Evolutionary conservation across 768 basidiomycete species (phyloP), one percentile per base, ranked within the genome.

Genomic region (Leccinum fibrillosum): DNA sequence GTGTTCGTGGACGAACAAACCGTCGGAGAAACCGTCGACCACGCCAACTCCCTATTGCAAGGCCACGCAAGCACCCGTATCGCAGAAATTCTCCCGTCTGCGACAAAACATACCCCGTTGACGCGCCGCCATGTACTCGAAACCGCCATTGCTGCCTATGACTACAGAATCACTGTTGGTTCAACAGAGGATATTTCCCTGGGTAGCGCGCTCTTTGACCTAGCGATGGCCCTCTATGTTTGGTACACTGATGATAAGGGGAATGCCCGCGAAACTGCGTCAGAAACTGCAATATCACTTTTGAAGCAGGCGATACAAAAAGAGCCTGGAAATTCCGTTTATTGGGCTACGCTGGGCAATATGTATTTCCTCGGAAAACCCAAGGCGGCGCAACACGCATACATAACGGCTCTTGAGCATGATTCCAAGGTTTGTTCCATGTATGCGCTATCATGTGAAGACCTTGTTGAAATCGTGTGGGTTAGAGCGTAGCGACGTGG

Each of bases 371-470:
- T 80, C 8, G 76, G 75, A 13, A 85, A 89, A 45, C 81, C 89
- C 0, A 88, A 85, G 64, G 77, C 84, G 1, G 87, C 92, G 3
- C 96, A 99, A 72, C 94, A 98, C 74, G 90, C 92, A 4, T 97
- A 92, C 65, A 86, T 98, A 68, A 89, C 84, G 57, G 89, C 94
- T 5, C 72, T 98, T 49, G 95, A 98, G 64, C 77, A 91, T 39
- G 87, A 98, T 68, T 72, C 83, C 0, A 96, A 96, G 80, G 92
- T 90, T 60, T 49, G 76, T 72, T 37, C 28, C 17, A 25, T n/a
- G 17, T 28, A 39, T 52, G 39, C n/a, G 12, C 6, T 19, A 25
- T 49, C 26, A 10, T 21, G 11, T 6, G 17, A 5, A 52, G 26
- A 19, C 28, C 6, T 19, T 58, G 39, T 64, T 21, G 28, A 39